Evolutionary conservation across 257 asterid species (phyloP).

Genomic region (Rhazya stricta): DNA sequence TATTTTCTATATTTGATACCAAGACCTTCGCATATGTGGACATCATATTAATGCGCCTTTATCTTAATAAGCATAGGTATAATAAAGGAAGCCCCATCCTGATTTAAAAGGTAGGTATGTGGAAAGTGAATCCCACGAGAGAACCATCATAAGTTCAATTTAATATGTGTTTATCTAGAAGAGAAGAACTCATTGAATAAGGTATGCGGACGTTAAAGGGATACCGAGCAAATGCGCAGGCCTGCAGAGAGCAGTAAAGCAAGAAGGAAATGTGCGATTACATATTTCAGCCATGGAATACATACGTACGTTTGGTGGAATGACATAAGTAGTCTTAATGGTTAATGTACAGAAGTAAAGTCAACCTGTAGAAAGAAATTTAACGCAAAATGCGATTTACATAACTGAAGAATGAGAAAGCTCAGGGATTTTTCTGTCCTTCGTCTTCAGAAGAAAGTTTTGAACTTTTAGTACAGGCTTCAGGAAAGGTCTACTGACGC

Average conservation of each 20-base stretch:
- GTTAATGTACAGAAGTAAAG: too few species aligned
- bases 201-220: constrained; percentile 30
- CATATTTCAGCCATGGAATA: constrained; percentile 2
- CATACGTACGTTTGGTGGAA: constrained; percentile 1
- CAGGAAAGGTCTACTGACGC: neutral
- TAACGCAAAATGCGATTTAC: neutral
- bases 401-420: neutral
- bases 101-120: too few species aligned
- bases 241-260: constrained; percentile 27
- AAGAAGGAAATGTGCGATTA: neutral
- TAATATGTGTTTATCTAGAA: neutral
- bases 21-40: too few species aligned
- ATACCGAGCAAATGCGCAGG: constrained; percentile 39
- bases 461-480: neutral
- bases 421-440: neutral
- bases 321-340: too few species aligned
- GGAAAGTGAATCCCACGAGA: too few species aligned
- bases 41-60: too few species aligned
- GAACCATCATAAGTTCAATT: constrained; percentile 4
- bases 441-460: neutral
- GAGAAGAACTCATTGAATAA: neutral
- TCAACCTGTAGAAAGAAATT: neutral
- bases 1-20: too few species aligned
- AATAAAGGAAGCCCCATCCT: too few species aligned
- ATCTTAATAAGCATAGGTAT: too few species aligned